Percentiles rank a stretch among this genome's conserved stretches.
phyloP scores from a whole-genome alignment of 768 basidiomycete species.

The Tricholoma terreum region DNA sequence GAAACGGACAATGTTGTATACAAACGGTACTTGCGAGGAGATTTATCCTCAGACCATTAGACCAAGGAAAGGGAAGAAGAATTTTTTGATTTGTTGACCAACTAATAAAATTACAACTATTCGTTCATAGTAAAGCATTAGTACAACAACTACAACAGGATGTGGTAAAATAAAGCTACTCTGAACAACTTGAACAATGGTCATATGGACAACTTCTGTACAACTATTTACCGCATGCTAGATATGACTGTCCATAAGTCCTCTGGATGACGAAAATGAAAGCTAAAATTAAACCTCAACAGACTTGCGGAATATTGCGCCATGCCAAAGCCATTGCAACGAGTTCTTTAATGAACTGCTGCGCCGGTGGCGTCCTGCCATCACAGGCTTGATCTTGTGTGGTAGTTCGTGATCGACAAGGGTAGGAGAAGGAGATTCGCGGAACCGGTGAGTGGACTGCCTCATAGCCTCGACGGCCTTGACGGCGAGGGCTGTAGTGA shows the following conservation, averaged over 20 bases:
- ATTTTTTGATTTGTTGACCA: background rate
- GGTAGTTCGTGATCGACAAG: constrained; percentile 9
- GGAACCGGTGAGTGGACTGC: background rate
- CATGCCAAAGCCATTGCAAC: constrained; percentile 28
- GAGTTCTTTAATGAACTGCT: constrained; percentile 25
- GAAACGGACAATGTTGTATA: constrained; percentile 91
- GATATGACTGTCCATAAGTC: too few relatives aligned
- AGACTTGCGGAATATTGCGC: constrained; percentile 17
- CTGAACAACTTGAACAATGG: background rate
- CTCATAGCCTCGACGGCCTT: constrained; percentile 41
- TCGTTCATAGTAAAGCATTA: background rate
- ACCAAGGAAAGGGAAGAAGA: background rate
- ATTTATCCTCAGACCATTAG: constrained; percentile 11
- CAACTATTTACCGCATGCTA: background rate
- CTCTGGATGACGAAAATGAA: background rate
- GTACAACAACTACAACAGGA: background rate
- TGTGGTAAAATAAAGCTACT: too few relatives aligned
- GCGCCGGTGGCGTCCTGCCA: constrained; percentile 19
- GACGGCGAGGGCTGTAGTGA: constrained; percentile 52
- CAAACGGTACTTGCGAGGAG: constrained; percentile 58
- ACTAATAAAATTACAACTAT: background rate
- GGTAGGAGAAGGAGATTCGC: constrained; percentile 15
- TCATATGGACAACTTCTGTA: background rate
- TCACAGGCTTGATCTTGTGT: constrained; percentile 4
- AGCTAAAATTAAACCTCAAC: constrained; percentile 13